Conservation (phyloP, 805 yeast species). For the Metschnikowia lachancei region DNA sequence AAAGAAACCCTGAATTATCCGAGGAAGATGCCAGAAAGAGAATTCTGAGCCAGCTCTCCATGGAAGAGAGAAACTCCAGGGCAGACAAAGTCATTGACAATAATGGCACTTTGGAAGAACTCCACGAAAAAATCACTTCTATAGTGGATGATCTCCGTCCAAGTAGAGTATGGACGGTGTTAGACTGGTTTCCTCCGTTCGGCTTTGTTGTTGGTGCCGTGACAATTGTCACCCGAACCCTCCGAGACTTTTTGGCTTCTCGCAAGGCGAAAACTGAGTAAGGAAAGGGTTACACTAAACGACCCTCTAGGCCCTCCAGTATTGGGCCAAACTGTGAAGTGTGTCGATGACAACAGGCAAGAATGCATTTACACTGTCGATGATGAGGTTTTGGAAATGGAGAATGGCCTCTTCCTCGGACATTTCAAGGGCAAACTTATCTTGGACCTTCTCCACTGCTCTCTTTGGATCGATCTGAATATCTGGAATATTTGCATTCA, state of each 20-base stretch:
- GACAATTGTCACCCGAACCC: constrained; percentile 9
- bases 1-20: constrained; percentile 66
- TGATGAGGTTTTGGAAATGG: constrained; percentile 90
- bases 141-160: constrained; percentile 31
- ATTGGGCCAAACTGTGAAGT: constrained; percentile 92
- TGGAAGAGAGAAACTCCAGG: constrained; percentile 49
- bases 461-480: constrained; percentile 79
- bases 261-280: not conserved
- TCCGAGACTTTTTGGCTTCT: not conserved
- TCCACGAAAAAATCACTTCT: constrained; percentile 23
- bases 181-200: constrained; percentile 42
- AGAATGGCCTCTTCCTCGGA: constrained; percentile 93
- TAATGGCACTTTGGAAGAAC: constrained; percentile 30
- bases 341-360: constrained; percentile 94
- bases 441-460: constrained; percentile 87
- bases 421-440: constrained; percentile 89
- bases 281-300: too few species aligned
- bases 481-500: constrained; percentile 89
- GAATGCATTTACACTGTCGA: constrained; percentile 90
- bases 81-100: constrained; percentile 74
- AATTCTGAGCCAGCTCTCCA: constrained; percentile 73
- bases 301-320: constrained; percentile 90
- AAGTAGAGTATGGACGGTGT: constrained; percentile 23
- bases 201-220: constrained; percentile 21
- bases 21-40: constrained; percentile 67